phyloP scores from a whole-genome alignment of 2,329 filamentous ascomycete species.

The Fusarium vanettenii region DNA sequence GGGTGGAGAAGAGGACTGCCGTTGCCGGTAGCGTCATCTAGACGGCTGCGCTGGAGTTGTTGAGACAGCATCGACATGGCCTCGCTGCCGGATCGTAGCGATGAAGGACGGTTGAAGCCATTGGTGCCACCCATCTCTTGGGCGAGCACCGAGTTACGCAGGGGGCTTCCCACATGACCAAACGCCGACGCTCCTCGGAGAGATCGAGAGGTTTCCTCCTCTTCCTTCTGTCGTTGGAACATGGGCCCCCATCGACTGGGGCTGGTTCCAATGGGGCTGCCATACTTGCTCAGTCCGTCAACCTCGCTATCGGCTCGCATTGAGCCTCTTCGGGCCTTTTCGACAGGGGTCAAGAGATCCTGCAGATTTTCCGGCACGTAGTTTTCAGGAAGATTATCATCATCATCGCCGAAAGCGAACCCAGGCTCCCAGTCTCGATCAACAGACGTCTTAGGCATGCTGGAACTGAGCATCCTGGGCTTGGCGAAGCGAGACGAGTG shows the following conservation, averaged over 20 bases:
- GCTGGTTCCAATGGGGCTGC: constrained; percentile 69
- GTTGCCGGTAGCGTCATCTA: constrained; percentile 59
- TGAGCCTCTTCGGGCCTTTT: constrained; percentile 74
- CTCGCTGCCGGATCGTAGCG: constrained; percentile 58
- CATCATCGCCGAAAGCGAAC: constrained; percentile 85
- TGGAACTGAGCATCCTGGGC: constrained; percentile 76
- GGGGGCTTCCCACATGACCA: constrained; percentile 73
- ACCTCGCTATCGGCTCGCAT: constrained; percentile 66
- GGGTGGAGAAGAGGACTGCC: constrained; percentile 65
- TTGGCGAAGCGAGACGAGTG: constrained; percentile 74
- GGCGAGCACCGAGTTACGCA: constrained; percentile 72
- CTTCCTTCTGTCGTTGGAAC: constrained; percentile 70
- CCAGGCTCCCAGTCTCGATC: constrained; percentile 73
- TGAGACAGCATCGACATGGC: constrained; percentile 70
- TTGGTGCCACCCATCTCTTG: constrained; percentile 60
- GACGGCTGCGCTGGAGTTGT: constrained; percentile 70
- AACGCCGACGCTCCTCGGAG: constrained; percentile 64
- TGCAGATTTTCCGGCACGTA: constrained; percentile 81
- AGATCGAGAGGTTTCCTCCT: constrained; percentile 60
- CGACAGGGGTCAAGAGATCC: constrained; percentile 74
- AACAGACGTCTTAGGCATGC: constrained; percentile 73
- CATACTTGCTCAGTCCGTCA: constrained; percentile 67
- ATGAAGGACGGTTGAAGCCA: constrained; percentile 54
- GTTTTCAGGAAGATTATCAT: constrained; percentile 60
- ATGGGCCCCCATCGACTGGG: constrained; percentile 71